A percentile compares a stretch with the other conserved stretches of the same genome.
Conservation (phyloP, 1,284 basidiomycete genomes). For the Malassezia brasiliensis region DNA sequence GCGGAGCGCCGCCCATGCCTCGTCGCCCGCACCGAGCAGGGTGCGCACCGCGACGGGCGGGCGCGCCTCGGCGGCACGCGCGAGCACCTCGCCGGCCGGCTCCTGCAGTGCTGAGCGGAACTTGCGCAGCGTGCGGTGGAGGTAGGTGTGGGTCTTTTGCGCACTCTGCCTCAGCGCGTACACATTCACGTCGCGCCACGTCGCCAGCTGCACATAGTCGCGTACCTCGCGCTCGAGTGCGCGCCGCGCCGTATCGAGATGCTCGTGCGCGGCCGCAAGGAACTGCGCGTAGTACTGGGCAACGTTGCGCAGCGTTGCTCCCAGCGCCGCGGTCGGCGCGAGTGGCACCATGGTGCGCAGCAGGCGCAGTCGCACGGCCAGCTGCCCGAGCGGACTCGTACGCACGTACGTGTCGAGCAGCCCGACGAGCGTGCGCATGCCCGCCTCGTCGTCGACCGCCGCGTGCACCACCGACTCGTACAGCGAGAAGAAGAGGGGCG, state of each 20-base stretch:
- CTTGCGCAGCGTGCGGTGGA: conserved; percentile 83
- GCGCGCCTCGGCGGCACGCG: conserved; percentile 23
- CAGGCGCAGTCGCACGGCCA: conserved; percentile 60
- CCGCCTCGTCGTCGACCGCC: conserved; percentile 36
- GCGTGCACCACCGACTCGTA: conserved; percentile 65
- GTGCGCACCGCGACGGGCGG: conserved; percentile 18
- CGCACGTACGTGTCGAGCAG: conserved; percentile 74
- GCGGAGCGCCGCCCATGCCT: conserved; percentile 15
- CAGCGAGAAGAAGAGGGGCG: conserved; percentile 83
- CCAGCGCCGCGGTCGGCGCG: not conserved
- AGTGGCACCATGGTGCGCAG: conserved; percentile 53
- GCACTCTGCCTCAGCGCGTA: conserved; percentile 87
- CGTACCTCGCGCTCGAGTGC: conserved; percentile 70
- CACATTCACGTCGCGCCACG: conserved; percentile 96
- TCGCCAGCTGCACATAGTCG: conserved; percentile 83
- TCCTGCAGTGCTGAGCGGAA: conserved; percentile 80
- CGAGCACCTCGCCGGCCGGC: conserved; percentile 53
- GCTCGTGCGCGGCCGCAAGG: conserved; percentile 53
- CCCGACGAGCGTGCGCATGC: conserved; percentile 62
- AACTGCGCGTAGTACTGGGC: conserved; percentile 63
- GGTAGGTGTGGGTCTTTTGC: conserved; percentile 74
- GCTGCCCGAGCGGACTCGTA: conserved; percentile 74
- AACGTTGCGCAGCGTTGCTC: conserved; percentile 51
- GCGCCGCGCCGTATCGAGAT: conserved; percentile 58
- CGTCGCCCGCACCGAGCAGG: conserved; percentile 11